Evolutionary conservation across 495 filamentous ascomycete species (phyloP), one percentile per base, ranked within the genome.

Genomic region (Xylaria bambusicola): DNA sequence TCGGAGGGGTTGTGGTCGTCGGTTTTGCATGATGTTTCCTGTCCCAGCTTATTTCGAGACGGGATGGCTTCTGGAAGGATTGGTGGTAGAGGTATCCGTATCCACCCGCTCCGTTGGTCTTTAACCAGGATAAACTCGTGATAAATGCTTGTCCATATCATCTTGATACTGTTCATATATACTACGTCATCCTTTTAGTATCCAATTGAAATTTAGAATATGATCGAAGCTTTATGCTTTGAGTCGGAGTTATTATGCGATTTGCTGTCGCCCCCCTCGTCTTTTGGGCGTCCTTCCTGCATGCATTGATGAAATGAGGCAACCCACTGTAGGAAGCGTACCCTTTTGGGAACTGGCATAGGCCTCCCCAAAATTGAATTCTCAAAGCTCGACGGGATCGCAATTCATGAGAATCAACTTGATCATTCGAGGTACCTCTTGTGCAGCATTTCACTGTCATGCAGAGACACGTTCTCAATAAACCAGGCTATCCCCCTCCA

Each of bases 281-380:
- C 24, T 66, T 58, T 9, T 49, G 40, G 18, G 55, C 53, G 7
- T 52, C 29, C 50, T 36, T 60, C 42, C 49, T 52, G 60, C 45
- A 62, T 20, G 49, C 59, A 58, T 42, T 53, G 21, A 56, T 41
- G 49, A 42, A 18, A 55, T 42, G 45, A 49, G 44, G 33, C 29
- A 41, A 23, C 10, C 45, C 17, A 41, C 42, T 31, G 55, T 18
- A 35, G n/a, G 54, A 48, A 40, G 29, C 18, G 7, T 46, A 10
- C 21, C 36, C 9, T 47, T 36, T 26, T 44, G 31, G 20, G 54
- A 29, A 35, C 31, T 56, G 54, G 41, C 31, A 35, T 50, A 20
- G 36, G 20, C 27, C n/a, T 24, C 35, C 18, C 35, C 33, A n/a
- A n/a, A n/a, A n/a, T n/a, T n/a, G n/a, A n/a, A n/a, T n/a, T n/a